A percentile compares a stretch with the other conserved stretches of the same genome.
Conservation (phyloP, 768 basidiomycete species). For the Thelephora ganbajun region DNA sequence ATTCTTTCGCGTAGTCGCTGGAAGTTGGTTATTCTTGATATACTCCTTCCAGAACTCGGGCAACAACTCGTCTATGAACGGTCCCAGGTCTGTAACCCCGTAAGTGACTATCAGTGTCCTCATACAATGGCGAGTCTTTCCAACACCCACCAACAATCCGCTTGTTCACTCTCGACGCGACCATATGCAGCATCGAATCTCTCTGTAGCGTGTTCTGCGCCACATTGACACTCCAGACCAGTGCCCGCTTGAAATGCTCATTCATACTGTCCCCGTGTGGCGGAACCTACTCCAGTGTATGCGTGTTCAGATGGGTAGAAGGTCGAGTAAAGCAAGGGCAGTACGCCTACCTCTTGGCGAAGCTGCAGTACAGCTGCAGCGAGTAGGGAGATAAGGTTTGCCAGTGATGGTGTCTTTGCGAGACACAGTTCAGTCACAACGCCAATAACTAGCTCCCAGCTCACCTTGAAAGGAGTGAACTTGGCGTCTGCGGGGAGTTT, state of each 20-base stretch:
- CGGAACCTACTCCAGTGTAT: slow-evolving; percentile 25
- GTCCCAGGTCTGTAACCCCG: slow-evolving; percentile 26
- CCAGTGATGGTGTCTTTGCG: slow-evolving; percentile 22
- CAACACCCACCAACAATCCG: slow-evolving; percentile 42
- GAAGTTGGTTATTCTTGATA: slow-evolving; percentile 22
- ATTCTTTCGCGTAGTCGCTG: slow-evolving; percentile 27
- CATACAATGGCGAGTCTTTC: background rate
- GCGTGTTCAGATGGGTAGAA: background rate
- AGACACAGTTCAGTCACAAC: background rate
- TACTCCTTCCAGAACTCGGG: slow-evolving; percentile 34
- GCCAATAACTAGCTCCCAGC: background rate
- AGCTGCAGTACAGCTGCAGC: slow-evolving; percentile 52
- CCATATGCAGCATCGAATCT: slow-evolving; percentile 37
- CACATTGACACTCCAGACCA: slow-evolving; percentile 43
- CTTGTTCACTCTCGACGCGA: slow-evolving; percentile 72
- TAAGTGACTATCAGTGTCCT: slow-evolving; percentile 1
- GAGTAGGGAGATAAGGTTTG: slow-evolving; percentile 54
- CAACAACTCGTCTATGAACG: slow-evolving; percentile 30
- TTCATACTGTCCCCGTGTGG: slow-evolving; percentile 33
- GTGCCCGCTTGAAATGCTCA: slow-evolving; percentile 35
- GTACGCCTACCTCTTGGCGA: slow-evolving; percentile 45
- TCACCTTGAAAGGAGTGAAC: slow-evolving; percentile 43
- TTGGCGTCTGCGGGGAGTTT: slow-evolving; percentile 24
- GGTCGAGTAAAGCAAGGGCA: background rate
- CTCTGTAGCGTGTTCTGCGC: slow-evolving; percentile 37